Base-by-base conservation (phyloP, 331 rosid genomes). In the Rosa hybrid region DNA sequence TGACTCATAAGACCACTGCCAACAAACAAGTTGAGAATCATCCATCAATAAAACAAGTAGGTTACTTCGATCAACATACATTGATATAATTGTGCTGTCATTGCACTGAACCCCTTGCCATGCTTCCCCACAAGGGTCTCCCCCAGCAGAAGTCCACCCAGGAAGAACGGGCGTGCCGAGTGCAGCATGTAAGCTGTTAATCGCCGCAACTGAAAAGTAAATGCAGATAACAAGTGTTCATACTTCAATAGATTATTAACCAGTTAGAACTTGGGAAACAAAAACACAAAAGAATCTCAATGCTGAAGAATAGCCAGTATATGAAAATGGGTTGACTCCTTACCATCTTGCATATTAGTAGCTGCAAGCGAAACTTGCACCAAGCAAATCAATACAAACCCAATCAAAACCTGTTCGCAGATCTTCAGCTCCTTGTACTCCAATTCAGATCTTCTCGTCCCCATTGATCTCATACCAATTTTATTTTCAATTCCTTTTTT, bases 41-140 rank as follows among this genome's bases (percentile, higher is more conserved):
- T 21, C 78, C 57, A 63, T 20, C 48, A 13, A 67, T 20, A 71
- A 38, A 76, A 53, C 57, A 69, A 68, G 72, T 11, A 70, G 44
- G 85, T 77, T 75, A 71, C 45, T 64, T 70, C 77, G 54, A 75
- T 39, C 63, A 75, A 68, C 97, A 38, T 87, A 94, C 98, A 94
- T 91, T 82, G 25, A 71, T 83, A 83, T 77, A 79, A 92, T 94
- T 72, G 48, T 48, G 70, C 95, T 81, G 74, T 86, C 88, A 23
- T 91, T 89, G 78, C 98, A 94, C 21, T 27, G 83, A 80, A 94
- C 89, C 21, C 98, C 98, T 82, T 94, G 98, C 98, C 97, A 94
- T 17, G 78, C 87, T 73, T 94, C 89, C 51, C 97, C 98, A 8
- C 98, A 94, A 0, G 98, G 98, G 84, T 94, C 98, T 79, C 96